Evolutionary conservation across 805 yeast species (phyloP).

Genomic region (Candida methanosorbosa): DNA sequence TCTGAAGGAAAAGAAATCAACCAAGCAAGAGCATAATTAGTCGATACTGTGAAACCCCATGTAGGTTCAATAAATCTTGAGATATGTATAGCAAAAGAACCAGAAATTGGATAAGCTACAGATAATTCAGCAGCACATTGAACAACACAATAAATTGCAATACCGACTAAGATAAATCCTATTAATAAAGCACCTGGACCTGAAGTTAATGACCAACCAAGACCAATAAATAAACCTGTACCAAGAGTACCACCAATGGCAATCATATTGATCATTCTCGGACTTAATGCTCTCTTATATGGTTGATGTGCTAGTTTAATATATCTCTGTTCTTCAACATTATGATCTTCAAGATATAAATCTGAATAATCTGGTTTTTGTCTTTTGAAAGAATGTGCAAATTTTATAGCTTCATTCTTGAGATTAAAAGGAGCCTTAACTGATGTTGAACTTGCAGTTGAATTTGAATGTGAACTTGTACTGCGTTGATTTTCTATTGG

Average conservation of each 20-base stretch:
- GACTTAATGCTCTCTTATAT: slow-evolving; percentile 30
- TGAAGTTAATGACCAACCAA: slow-evolving; percentile 39
- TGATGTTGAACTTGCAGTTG: too few relatives aligned
- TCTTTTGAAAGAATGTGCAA: slow-evolving; percentile 4
- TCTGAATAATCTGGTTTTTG: background rate
- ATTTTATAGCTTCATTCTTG: background rate
- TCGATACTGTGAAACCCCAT: slow-evolving; percentile 44
- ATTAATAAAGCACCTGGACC: slow-evolving; percentile 20
- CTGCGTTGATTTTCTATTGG: too few relatives aligned
- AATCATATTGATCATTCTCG: slow-evolving; percentile 61
- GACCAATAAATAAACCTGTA: slow-evolving; percentile 64
- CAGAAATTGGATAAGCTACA: slow-evolving; percentile 44
- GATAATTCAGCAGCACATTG: slow-evolving; percentile 43
- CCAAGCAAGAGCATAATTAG: slow-evolving; percentile 49
- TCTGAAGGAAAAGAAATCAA: slow-evolving; percentile 50
- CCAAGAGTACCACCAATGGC: slow-evolving; percentile 74
- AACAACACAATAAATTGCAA: slow-evolving; percentile 19
- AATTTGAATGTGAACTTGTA: too few relatives aligned
- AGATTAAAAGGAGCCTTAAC: background rate
- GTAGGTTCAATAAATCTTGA: slow-evolving; percentile 49
- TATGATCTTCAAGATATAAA: background rate
- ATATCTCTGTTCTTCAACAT: slow-evolving; percentile 4
- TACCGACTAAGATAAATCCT: slow-evolving; percentile 12
- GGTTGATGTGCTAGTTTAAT: slow-evolving; percentile 6
- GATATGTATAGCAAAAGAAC: slow-evolving; percentile 35